Conservation (phyloP, 805 yeast species). For the Myxozyma geophila region DNA sequence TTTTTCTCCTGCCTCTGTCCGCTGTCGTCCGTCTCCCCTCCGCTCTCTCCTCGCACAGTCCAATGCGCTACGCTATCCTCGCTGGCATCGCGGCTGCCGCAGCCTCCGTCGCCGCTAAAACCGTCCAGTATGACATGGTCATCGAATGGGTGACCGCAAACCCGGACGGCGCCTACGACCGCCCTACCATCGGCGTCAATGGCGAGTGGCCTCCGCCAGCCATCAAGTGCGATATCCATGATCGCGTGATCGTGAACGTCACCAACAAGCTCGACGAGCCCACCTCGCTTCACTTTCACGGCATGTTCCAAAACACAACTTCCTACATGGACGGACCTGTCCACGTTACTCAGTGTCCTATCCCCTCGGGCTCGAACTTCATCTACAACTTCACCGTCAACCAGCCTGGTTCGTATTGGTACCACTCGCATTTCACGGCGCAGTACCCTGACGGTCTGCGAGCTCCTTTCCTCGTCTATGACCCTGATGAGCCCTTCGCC, state of each 20-base stretch:
- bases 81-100: conserved; percentile 23
- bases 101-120: conserved; percentile 37
- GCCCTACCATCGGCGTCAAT: conserved; percentile 63
- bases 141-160: conserved; percentile 50
- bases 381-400: conserved; percentile 87
- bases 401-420: conserved; percentile 94
- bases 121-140: conserved; percentile 47
- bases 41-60: not conserved
- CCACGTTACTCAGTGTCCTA: conserved; percentile 86
- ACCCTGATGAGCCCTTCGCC: conserved; percentile 62
- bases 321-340: conserved; percentile 90
- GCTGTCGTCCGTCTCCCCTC: not conserved
- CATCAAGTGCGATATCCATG: conserved; percentile 74
- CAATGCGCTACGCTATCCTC: conserved; percentile 12
- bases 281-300: conserved; percentile 92
- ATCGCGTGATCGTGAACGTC: conserved; percentile 71
- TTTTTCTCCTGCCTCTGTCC: not conserved
- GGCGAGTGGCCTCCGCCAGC: conserved; percentile 86
- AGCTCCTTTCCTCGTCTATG: conserved; percentile 68
- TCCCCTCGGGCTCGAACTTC: conserved; percentile 74
- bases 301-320: conserved; percentile 79
- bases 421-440: conserved; percentile 89
- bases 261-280: conserved; percentile 71
- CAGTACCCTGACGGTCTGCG: conserved; percentile 89
- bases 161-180: conserved; percentile 60